phyloP scores from a whole-genome alignment of 306 rosid genomes.

The Citrullus colocynthis region DNA sequence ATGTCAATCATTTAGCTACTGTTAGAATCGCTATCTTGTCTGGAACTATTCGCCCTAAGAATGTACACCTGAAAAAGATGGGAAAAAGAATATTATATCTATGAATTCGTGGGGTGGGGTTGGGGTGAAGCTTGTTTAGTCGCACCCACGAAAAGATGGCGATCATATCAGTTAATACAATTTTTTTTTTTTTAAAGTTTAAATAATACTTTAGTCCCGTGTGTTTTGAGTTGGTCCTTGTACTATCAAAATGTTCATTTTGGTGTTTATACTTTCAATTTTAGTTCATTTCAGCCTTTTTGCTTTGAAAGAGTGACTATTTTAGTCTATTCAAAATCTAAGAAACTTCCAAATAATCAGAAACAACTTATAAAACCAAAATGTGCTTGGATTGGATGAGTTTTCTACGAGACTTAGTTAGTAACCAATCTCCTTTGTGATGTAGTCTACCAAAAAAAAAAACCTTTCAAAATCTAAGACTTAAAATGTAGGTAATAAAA shows the following conservation, averaged over 20 bases:
- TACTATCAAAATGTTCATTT: no score
- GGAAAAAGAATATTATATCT: not conserved
- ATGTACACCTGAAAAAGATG: slow-evolving; percentile 37
- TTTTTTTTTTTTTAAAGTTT: not conserved
- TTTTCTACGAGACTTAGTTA: not conserved
- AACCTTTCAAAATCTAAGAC: not conserved
- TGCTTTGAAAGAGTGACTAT: no score
- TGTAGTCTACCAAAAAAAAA: not conserved
- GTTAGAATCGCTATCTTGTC: slow-evolving; percentile 6
- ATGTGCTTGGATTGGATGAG: not conserved
- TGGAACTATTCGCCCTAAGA: slow-evolving; percentile 32
- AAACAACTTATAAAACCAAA: not conserved
- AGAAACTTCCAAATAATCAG: not conserved
- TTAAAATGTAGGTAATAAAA: not conserved
- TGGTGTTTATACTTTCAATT: no score
- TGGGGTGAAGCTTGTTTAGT: not conserved
- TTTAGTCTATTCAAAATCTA: no score
- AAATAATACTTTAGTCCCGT: no score
- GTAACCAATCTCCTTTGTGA: not conserved
- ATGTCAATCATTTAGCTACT: not conserved
- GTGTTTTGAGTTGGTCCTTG: no score
- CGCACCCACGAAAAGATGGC: not conserved
- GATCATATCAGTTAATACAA: not conserved
- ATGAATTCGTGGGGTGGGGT: not conserved
- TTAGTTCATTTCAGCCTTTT: no score